Conservation (phyloP, 2,329 filamentous ascomycete genomes). For the Alternaria gansuensis region DNA sequence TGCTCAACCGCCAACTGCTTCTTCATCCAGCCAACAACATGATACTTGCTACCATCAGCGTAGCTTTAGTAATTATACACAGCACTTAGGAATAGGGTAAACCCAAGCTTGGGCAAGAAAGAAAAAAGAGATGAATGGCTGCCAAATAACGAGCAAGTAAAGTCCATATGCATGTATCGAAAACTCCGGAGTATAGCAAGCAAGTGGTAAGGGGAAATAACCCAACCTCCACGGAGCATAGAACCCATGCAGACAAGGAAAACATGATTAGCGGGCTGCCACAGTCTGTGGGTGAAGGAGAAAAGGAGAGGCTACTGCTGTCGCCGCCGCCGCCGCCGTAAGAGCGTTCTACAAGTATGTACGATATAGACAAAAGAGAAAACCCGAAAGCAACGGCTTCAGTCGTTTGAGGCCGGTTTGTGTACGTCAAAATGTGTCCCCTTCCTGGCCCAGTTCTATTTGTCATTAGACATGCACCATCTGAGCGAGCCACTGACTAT, state of each 20-base stretch:
- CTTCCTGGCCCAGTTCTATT: slow-evolving; percentile 47
- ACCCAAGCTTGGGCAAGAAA: slow-evolving; percentile 23
- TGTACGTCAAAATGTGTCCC: slow-evolving; percentile 49
- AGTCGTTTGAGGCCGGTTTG: slow-evolving; percentile 34
- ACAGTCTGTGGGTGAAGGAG: slow-evolving; percentile 31
- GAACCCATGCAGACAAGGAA: slow-evolving; percentile 46
- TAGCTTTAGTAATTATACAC: slow-evolving; percentile 40
- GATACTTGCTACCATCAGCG: slow-evolving; percentile 30
- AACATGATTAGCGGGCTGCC: slow-evolving; percentile 47
- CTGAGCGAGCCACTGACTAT: slow-evolving; percentile 32
- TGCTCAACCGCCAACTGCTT: slow-evolving; percentile 25
- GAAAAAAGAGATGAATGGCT: slow-evolving; percentile 19
- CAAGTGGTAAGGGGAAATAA: slow-evolving; percentile 26
- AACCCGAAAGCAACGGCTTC: slow-evolving; percentile 39
- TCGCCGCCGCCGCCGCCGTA: slow-evolving; percentile 40
- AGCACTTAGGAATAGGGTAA: slow-evolving; percentile 27
- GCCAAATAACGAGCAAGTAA: slow-evolving; percentile 36
- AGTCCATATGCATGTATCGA: slow-evolving; percentile 51
- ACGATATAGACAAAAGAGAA: slow-evolving; percentile 47
- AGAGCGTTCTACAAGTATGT: slow-evolving; percentile 52
- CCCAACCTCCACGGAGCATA: slow-evolving; percentile 39
- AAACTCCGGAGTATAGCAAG: slow-evolving; percentile 39
- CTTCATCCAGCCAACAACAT: slow-evolving; percentile 18
- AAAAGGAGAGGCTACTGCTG: slow-evolving; percentile 38
- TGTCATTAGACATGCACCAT: slow-evolving; percentile 50